Evolutionary conservation across 108 stramenopile species (phyloP).

Genomic region (Nitzschia putrida): DNA sequence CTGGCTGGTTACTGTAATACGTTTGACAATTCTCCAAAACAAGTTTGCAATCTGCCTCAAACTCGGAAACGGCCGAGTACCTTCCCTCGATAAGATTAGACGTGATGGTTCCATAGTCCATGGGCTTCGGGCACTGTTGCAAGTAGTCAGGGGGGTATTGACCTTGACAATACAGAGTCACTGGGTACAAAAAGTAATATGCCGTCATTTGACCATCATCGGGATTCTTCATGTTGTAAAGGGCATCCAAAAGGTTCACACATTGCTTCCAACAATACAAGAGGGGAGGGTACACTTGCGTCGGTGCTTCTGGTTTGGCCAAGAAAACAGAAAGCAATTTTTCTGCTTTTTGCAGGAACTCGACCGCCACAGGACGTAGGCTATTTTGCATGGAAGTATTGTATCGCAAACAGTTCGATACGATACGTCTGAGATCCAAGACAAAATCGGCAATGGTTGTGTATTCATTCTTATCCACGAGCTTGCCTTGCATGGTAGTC

Average conservation of each 20-base stretch:
- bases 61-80: conserved; percentile 54
- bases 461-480: conserved; percentile 67
- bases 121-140: conserved; percentile 63
- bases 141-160: conserved; percentile 69
- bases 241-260: conserved; percentile 56
- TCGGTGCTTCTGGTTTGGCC: conserved; percentile 48
- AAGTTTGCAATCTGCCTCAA: conserved; percentile 71
- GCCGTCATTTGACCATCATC: conserved; percentile 69
- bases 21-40: conserved; percentile 69
- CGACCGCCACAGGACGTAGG: conserved; percentile 64
- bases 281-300: conserved; percentile 61
- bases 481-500: conserved; percentile 66
- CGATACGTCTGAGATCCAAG: conserved; percentile 73
- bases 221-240: conserved; percentile 69
- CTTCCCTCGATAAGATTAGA: conserved; percentile 67
- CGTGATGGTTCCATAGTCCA: conserved; percentile 78
- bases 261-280: conserved; percentile 84
- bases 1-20: conserved; percentile 62
- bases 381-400: conserved; percentile 67
- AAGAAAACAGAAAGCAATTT: conserved; percentile 67
- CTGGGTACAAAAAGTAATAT: conserved; percentile 77
- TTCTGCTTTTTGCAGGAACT: conserved; percentile 56
- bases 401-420: conserved; percentile 81
- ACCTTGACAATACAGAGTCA: conserved; percentile 67
- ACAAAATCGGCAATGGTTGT: conserved; percentile 63